These are phyloP conservation scores for Comarum palustre DNA, from an alignment of 306 rosid species.

Conservation along the genomic window DNA sequence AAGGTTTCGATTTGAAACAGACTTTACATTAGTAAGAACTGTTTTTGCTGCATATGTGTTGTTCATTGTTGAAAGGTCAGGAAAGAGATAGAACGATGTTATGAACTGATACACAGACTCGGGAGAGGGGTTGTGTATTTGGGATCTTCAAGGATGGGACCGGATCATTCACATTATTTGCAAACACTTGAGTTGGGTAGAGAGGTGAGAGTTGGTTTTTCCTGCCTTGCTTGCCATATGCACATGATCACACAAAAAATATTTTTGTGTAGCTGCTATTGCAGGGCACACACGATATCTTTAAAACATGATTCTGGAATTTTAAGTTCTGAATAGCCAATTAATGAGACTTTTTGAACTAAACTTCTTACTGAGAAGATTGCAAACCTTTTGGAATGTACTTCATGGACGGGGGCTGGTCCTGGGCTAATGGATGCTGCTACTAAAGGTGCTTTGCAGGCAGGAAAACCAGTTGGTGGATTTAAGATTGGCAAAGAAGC, in stretches of 20 bases:
- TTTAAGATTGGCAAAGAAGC: constrained; percentile 88
- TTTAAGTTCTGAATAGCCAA: not conserved
- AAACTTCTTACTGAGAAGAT: constrained; percentile 39
- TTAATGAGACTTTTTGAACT: not conserved
- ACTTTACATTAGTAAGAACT: not conserved
- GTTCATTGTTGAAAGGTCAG: constrained; percentile 49
- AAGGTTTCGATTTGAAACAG: not conserved
- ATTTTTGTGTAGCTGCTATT: not conserved
- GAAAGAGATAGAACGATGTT: constrained; percentile 75
- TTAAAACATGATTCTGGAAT: not conserved
- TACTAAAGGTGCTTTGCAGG: constrained; percentile 72
- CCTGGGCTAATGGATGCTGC: constrained; percentile 97
- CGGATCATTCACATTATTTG: constrained; percentile 62
- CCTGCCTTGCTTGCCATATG: not conserved
- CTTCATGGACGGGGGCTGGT: constrained; percentile 91
- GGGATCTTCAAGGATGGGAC: constrained; percentile 86
- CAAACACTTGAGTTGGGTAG: constrained; percentile 62
- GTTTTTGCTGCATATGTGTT: not conserved
- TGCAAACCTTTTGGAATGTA: constrained; percentile 75
- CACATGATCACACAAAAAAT: not conserved
- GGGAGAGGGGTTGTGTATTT: constrained; percentile 87
- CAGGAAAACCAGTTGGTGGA: constrained; percentile 77
- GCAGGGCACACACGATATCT: not conserved
- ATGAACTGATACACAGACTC: constrained; percentile 68
- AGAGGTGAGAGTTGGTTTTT: constrained; percentile 57